A percentile compares a stretch with the other conserved stretches of the same genome.
These are phyloP conservation scores for Boletus sp. DNA, from an alignment of 768 basidiomycete genomes.

Conservation along the genomic window DNA sequence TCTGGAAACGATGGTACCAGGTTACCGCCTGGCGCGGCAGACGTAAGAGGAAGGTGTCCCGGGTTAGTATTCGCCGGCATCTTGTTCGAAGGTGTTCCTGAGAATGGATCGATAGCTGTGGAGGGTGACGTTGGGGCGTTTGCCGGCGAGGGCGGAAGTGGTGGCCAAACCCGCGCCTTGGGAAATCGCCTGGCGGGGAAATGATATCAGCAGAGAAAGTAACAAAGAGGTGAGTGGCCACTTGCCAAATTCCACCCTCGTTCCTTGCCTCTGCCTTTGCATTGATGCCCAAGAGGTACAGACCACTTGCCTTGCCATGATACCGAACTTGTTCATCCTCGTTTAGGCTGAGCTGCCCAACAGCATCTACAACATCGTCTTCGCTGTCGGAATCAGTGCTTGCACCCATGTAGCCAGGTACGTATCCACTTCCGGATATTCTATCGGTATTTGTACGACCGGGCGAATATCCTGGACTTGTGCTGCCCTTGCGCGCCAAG, in stretches of 20 bases:
- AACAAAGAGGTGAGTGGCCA: neutral
- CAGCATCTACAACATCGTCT: constrained; percentile 59
- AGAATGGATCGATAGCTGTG: neutral
- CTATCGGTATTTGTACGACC: constrained; percentile 8
- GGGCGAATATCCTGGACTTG: constrained; percentile 20
- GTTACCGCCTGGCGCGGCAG: constrained; percentile 34
- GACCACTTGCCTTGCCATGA: constrained; percentile 82
- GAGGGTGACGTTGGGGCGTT: constrained; percentile 19
- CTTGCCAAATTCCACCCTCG: constrained; percentile 74
- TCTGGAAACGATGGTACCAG: constrained; percentile 53
- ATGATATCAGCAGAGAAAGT: constrained; percentile 18
- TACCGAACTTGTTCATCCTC: constrained; percentile 85
- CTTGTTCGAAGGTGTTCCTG: constrained; percentile 4
- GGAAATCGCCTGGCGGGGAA: constrained; percentile 65
- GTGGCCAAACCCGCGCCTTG: constrained; percentile 87
- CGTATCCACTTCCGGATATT: constrained; percentile 18
- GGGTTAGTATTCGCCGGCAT: constrained; percentile 3
- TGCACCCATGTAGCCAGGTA: constrained; percentile 27
- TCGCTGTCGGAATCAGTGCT: constrained; percentile 39
- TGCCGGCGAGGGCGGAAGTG: constrained; percentile 36
- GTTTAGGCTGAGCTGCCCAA: constrained; percentile 85
- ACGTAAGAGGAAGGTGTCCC: constrained; percentile 18
- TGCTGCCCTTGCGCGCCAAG: constrained; percentile 14
- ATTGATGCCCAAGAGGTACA: constrained; percentile 67
- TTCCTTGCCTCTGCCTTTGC: constrained; percentile 63